phyloP scores from a whole-genome alignment of 176 grass and related monocot genomes.

The Juncus inflexus region DNA sequence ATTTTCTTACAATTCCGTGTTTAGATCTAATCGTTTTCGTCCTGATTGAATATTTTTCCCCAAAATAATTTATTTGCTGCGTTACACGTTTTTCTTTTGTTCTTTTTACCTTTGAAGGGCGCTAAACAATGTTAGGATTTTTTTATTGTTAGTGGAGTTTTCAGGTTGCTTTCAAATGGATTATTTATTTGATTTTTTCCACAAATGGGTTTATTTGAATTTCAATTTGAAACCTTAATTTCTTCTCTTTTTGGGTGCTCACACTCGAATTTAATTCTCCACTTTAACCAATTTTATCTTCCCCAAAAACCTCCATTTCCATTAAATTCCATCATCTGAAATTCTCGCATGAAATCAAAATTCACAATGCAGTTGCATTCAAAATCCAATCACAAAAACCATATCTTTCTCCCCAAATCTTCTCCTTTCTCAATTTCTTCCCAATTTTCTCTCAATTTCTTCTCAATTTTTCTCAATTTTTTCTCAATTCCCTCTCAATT shows the following conservation, averaged over 20 bases:
- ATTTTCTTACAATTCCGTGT: background rate
- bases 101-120: background rate
- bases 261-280: background rate
- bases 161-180: background rate
- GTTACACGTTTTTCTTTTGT: constrained; percentile 9
- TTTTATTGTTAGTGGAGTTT: background rate
- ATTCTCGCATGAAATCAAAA: background rate
- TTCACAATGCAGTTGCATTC: background rate
- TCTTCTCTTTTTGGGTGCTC: background rate
- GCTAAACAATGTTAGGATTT: constrained; percentile 12
- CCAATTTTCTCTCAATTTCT: background rate
- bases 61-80: constrained; percentile 28
- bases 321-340: background rate
- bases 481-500: constrained; percentile 1
- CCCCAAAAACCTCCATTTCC: constrained; percentile 10
- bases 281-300: background rate
- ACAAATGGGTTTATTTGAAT: constrained; percentile 11
- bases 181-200: background rate
- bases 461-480: constrained; percentile 4
- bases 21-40: constrained; percentile 44
- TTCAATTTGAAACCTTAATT: constrained; percentile 3
- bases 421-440: background rate
- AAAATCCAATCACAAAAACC: background rate
- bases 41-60: constrained; percentile 8
- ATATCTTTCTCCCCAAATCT: background rate